A percentile compares a stretch with the other conserved stretches of the same genome.
phyloP scores from a whole-genome alignment of 1,284 basidiomycete species.

The Cutaneotrichosporon daszewskae region DNA sequence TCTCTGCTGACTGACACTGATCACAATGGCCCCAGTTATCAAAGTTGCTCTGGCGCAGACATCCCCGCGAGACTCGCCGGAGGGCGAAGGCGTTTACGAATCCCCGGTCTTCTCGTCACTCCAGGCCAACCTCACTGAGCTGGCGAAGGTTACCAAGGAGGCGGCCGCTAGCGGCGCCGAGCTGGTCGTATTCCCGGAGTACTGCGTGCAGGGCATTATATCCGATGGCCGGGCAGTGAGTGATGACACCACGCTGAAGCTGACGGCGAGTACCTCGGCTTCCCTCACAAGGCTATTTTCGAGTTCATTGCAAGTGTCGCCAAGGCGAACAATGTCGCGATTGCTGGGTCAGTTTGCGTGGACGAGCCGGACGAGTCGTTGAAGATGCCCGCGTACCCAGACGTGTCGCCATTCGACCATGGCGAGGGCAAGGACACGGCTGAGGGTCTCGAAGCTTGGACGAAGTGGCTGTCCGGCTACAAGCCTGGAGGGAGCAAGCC shows the following conservation, averaged over 20 bases:
- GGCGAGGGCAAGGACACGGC: conserved; percentile 7
- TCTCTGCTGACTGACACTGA: no score
- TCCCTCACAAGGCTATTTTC: conserved; percentile 29
- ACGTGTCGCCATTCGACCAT: conserved; percentile 27
- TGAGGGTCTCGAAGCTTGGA: conserved; percentile 18
- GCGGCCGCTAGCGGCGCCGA: conserved; percentile 28
- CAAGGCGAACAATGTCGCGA: conserved; percentile 21
- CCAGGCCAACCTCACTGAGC: conserved; percentile 28
- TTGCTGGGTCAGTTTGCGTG: conserved; percentile 42
- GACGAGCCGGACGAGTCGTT: conserved; percentile 11
- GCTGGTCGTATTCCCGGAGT: conserved; percentile 46
- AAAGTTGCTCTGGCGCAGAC: conserved; percentile 46
- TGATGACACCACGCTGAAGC: background rate
- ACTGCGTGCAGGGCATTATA: conserved; percentile 45
- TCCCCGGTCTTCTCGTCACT: conserved; percentile 26
- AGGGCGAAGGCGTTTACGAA: background rate
- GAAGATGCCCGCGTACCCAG: conserved; percentile 14
- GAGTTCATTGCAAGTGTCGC: conserved; percentile 28
- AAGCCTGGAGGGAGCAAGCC: no score
- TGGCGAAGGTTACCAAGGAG: conserved; percentile 17
- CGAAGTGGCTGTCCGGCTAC: conserved; percentile 19
- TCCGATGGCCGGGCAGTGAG: conserved; percentile 37
- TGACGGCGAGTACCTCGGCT: conserved; percentile 36
- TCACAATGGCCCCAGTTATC: no score
- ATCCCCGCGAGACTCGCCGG: conserved; percentile 14